phyloP scores from a whole-genome alignment of 331 rosid genomes.

The Dryas integrifolia region DNA sequence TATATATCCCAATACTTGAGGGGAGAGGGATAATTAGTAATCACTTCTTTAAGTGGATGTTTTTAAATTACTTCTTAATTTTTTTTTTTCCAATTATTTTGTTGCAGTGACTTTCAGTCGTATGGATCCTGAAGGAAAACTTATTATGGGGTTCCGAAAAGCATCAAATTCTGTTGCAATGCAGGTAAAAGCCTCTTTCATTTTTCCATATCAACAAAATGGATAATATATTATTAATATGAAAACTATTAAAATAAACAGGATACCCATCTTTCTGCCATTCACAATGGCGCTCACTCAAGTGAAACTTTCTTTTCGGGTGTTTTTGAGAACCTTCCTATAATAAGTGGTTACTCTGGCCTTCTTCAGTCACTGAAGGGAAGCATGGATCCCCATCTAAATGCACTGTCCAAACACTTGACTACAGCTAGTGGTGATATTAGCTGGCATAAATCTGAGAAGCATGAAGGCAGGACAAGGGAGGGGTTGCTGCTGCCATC shows the following conservation, averaged over 20 bases:
- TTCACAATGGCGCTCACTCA: conserved; percentile 74
- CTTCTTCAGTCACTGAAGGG: conserved; percentile 94
- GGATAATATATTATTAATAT: conserved; percentile 43
- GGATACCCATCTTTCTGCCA: conserved; percentile 74
- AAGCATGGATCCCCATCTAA: conserved; percentile 68
- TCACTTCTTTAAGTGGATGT: not conserved
- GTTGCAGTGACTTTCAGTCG: conserved; percentile 93
- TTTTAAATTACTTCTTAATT: not conserved
- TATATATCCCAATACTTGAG: no score
- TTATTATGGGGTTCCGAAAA: conserved; percentile 95
- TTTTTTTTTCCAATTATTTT: conserved; percentile 5
- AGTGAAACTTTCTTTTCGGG: conserved; percentile 85
- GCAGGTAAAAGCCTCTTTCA: conserved; percentile 66
- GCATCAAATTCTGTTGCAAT: conserved; percentile 64
- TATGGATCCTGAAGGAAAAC: conserved; percentile 99
- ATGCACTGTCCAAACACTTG: conserved; percentile 68
- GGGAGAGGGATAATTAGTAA: not conserved
- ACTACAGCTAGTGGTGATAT: conserved; percentile 62
- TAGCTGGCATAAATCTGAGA: conserved; percentile 73
- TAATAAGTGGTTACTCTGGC: conserved; percentile 91
- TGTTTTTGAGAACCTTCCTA: conserved; percentile 85
- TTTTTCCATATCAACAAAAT: conserved; percentile 37
- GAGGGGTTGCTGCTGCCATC: conserved; percentile 72
- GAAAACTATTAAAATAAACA: conserved; percentile 55
- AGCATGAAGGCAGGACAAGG: conserved; percentile 60